Evolutionary conservation across 768 basidiomycete genomes (phyloP).

Genomic region (Suillus subluteus): DNA sequence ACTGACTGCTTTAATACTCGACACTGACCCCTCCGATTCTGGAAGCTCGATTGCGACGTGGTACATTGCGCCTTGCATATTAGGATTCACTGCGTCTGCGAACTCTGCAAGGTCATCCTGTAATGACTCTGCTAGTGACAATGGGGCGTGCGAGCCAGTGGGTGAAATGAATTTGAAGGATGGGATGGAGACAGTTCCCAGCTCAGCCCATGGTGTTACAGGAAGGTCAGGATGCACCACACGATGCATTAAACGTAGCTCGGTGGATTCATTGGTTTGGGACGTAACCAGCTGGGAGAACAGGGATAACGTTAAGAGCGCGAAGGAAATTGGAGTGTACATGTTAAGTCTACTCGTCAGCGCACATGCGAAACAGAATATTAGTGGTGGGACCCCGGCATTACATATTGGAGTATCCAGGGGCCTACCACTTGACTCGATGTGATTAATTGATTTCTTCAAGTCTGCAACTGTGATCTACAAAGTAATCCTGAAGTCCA

Average conservation of each 20-base stretch:
- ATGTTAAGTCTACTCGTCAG: background rate
- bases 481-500: background rate
- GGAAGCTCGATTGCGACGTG: constrained; percentile 68
- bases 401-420: constrained; percentile 20
- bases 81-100: constrained; percentile 41
- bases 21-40: constrained; percentile 42
- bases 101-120: constrained; percentile 51
- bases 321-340: constrained; percentile 11
- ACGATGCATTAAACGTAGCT: constrained; percentile 26
- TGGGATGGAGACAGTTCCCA: constrained; percentile 30
- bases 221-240: constrained; percentile 36
- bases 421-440: constrained; percentile 18
- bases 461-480: constrained; percentile 6
- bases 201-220: constrained; percentile 26
- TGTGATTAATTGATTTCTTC: constrained; percentile 9
- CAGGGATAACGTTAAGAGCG: constrained; percentile 14
- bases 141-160: constrained; percentile 34
- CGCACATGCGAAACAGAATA: background rate
- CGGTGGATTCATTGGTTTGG: background rate
- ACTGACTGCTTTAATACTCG: constrained; percentile 45
- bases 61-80: constrained; percentile 55
- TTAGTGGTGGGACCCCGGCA: background rate
- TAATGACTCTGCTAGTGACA: constrained; percentile 46
- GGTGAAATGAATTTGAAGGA: constrained; percentile 37
- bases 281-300: constrained; percentile 7